Evolutionary conservation across 441 rosid genomes (phyloP).

Genomic region (Populus hybrid): DNA sequence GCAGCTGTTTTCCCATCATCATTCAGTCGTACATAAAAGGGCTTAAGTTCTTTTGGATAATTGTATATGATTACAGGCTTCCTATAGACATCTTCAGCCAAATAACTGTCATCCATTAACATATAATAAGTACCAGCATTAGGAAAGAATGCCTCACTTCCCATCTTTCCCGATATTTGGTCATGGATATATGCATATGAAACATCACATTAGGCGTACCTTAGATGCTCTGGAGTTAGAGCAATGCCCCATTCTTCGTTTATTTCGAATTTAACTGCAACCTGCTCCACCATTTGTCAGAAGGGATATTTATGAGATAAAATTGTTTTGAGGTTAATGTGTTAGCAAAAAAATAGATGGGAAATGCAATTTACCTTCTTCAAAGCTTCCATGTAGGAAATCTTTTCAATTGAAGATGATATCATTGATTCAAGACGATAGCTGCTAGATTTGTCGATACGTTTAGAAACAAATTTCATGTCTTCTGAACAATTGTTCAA

Average conservation of each 20-base stretch:
- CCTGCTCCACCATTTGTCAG: conserved; percentile 31
- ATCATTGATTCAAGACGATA: conserved; percentile 53
- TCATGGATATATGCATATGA: neutral
- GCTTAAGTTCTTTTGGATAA: conserved; percentile 65
- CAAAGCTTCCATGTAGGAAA: conserved; percentile 64
- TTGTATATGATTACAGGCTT: conserved; percentile 58
- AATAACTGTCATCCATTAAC: conserved; percentile 42
- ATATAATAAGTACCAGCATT: conserved; percentile 1
- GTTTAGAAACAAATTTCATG: conserved; percentile 54
- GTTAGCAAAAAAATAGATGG: neutral
- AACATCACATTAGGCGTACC: conserved; percentile 39
- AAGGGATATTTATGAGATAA: neutral
- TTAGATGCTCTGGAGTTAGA: conserved; percentile 67
- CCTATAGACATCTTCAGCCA: conserved; percentile 70
- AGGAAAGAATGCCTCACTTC: neutral
- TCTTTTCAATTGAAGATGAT: conserved; percentile 37
- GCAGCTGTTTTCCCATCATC: conserved; percentile 78
- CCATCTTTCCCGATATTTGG: neutral
- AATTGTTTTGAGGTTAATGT: neutral
- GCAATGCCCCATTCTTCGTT: conserved; percentile 61
- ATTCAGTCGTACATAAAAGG: conserved; percentile 66
- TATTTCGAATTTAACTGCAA: conserved; percentile 43
- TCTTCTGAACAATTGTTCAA: conserved; percentile 62
- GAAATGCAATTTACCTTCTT: conserved; percentile 42
- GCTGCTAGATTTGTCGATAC: conserved; percentile 47